These are phyloP conservation scores for Trichoderma breve DNA, from an alignment of 2,329 filamentous ascomycete genomes.

Conservation along the genomic window DNA sequence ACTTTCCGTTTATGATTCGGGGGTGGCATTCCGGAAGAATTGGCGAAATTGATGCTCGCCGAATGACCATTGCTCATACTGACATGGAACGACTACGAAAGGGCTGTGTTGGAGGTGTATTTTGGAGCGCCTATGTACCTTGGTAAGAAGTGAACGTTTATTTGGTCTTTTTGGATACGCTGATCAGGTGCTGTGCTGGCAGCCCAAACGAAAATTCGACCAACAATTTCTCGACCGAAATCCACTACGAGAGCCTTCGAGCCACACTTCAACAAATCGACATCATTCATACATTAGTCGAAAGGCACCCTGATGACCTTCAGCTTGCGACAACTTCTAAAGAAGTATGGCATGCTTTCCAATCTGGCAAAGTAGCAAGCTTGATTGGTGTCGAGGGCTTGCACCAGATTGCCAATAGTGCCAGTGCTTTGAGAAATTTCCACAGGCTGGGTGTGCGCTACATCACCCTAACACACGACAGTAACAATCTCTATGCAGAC, in stretches of 20 bases:
- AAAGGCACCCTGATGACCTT: constrained; percentile 63
- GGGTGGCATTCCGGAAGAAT: constrained; percentile 55
- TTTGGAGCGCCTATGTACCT: constrained; percentile 78
- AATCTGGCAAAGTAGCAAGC: constrained; percentile 61
- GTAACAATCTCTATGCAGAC: constrained; percentile 21
- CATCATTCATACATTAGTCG: constrained; percentile 58
- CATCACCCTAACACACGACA: constrained; percentile 77
- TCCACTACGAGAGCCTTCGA: constrained; percentile 36
- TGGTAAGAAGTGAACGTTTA: constrained; percentile 55
- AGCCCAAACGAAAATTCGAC: neutral
- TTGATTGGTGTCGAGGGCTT: constrained; percentile 76
- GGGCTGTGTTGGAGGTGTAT: constrained; percentile 71
- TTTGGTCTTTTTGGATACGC: too few species aligned
- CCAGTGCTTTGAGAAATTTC: constrained; percentile 68
- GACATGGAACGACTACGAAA: constrained; percentile 69
- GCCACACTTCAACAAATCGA: constrained; percentile 69
- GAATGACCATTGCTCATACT: constrained; percentile 57
- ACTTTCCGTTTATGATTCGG: constrained; percentile 71
- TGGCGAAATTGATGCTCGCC: constrained; percentile 66
- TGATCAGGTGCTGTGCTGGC: neutral
- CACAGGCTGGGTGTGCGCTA: constrained; percentile 76
- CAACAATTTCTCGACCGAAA: neutral
- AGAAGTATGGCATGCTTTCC: constrained; percentile 58
- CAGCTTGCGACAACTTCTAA: constrained; percentile 57
- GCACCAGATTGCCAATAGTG: constrained; percentile 82